Percentiles rank a stretch among this genome's conserved stretches.
phyloP scores from a whole-genome alignment of 495 filamentous ascomycete genomes.

The Aspergillus cristatus region DNA sequence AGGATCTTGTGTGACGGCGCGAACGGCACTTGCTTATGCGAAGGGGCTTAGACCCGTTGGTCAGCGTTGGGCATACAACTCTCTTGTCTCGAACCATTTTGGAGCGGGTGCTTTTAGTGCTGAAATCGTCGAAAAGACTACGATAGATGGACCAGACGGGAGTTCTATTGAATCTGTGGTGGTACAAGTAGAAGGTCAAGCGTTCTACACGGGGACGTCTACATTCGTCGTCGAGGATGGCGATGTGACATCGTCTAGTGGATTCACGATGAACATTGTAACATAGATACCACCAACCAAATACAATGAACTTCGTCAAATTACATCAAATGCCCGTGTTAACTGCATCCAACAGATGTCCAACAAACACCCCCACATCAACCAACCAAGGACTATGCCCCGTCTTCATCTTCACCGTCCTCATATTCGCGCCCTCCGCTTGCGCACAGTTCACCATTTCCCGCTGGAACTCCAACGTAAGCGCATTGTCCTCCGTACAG shows the following conservation, averaged over 20 bases:
- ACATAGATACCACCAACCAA: background rate
- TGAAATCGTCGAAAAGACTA: slow-evolving; percentile 5
- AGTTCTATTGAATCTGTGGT: slow-evolving; percentile 1
- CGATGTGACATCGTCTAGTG: slow-evolving; percentile 6
- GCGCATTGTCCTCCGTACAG: no score
- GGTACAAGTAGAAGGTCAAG: slow-evolving; percentile 10
- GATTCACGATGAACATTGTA: slow-evolving; percentile 6
- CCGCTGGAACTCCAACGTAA: no score
- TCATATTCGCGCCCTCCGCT: no score
- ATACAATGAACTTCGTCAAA: no score
- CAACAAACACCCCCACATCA: no score
- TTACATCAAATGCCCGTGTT: no score
- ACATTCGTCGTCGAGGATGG: slow-evolving; percentile 8
- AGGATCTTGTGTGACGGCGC: slow-evolving; percentile 14
- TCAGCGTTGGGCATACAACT: slow-evolving; percentile 19
- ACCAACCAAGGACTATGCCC: no score
- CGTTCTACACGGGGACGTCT: slow-evolving; percentile 9
- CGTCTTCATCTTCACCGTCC: no score
- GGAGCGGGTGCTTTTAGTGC: slow-evolving; percentile 7
- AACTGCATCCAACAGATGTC: no score
- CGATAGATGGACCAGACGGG: background rate
- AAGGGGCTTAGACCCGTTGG: slow-evolving; percentile 7
- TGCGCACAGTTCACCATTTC: no score
- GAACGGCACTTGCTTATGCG: slow-evolving; percentile 13
- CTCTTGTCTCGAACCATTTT: slow-evolving; percentile 18